phyloP scores from a whole-genome alignment of 352 stramenopile species.

The Globisporangium camurandrum region DNA sequence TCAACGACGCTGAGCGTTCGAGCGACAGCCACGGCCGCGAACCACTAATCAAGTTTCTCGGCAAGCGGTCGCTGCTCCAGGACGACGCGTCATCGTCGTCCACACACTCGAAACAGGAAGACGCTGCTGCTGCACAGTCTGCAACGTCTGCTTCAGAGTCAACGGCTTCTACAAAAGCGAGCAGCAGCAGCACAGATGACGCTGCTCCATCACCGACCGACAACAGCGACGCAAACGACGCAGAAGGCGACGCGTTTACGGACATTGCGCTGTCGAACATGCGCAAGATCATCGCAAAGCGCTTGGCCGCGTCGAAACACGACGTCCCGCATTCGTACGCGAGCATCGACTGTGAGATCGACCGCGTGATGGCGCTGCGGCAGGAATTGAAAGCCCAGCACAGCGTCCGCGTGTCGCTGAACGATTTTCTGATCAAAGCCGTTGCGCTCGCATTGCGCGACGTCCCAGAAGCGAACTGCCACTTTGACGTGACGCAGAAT shows the following conservation, averaged over 20 bases:
- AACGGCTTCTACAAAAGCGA: too few relatives aligned
- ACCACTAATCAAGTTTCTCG: constrained; percentile 82
- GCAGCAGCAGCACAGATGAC: constrained; percentile 4
- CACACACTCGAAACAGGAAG: not conserved
- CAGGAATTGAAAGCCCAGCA: constrained; percentile 90
- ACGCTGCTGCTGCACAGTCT: too few relatives aligned
- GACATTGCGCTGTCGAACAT: constrained; percentile 92
- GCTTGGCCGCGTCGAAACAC: constrained; percentile 95
- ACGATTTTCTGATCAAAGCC: constrained; percentile 98
- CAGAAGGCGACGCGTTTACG: constrained; percentile 42
- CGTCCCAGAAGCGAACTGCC: constrained; percentile 91
- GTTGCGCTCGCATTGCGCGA: constrained; percentile 95
- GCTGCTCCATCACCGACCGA: too few relatives aligned
- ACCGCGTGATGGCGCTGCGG: constrained; percentile 84
- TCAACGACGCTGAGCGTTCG: too few relatives aligned
- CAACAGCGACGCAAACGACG: too few relatives aligned
- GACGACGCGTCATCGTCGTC: not conserved
- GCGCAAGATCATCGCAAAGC: constrained; percentile 98
- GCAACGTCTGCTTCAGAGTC: too few relatives aligned
- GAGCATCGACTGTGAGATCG: constrained; percentile 95
- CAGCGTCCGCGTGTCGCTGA: constrained; percentile 97
- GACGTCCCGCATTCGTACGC: constrained; percentile 96
- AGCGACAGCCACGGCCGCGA: constrained; percentile 20
- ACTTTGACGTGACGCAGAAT: constrained; percentile 53
- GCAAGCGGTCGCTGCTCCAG: constrained; percentile 66